Evolutionary conservation across 805 yeast genomes (phyloP).

Genomic region (Candida methanosorbosa): DNA sequence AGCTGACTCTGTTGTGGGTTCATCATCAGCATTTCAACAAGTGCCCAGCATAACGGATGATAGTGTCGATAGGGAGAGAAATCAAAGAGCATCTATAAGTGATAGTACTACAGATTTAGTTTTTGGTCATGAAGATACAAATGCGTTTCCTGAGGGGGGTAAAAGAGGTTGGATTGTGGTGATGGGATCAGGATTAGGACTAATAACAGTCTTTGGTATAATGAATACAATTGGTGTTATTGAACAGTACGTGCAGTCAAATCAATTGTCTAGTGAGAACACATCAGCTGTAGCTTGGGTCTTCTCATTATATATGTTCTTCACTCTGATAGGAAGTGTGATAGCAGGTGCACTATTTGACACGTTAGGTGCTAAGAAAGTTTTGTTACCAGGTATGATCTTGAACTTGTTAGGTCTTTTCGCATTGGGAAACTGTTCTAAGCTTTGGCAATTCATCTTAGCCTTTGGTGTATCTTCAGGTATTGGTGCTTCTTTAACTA

Average conservation of each 20-base stretch:
- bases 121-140: neutral
- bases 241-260: constrained; percentile 47
- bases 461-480: constrained; percentile 52
- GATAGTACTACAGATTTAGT: neutral
- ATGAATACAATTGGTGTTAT: constrained; percentile 55
- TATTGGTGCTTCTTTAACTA: constrained; percentile 48
- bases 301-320: constrained; percentile 47
- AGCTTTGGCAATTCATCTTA: constrained; percentile 52
- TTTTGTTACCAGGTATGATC: constrained; percentile 35
- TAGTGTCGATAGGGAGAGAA: no score
- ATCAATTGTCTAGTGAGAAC: constrained; percentile 38
- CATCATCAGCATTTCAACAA: no score
- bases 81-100: no score
- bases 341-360: constrained; percentile 49
- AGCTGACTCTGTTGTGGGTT: no score
- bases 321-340: constrained; percentile 34
- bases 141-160: constrained; percentile 55
- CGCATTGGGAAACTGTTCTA: constrained; percentile 45
- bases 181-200: constrained; percentile 49
- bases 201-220: constrained; percentile 46
- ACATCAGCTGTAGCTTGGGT: constrained; percentile 57
- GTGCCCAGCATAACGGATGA: no score
- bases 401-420: constrained; percentile 45
- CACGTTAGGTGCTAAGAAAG: constrained; percentile 41
- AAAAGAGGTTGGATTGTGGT: constrained; percentile 46